These are phyloP conservation scores for Colletotrichum eremochloae DNA, from an alignment of 2,329 filamentous ascomycete genomes.

Conservation along the genomic window DNA sequence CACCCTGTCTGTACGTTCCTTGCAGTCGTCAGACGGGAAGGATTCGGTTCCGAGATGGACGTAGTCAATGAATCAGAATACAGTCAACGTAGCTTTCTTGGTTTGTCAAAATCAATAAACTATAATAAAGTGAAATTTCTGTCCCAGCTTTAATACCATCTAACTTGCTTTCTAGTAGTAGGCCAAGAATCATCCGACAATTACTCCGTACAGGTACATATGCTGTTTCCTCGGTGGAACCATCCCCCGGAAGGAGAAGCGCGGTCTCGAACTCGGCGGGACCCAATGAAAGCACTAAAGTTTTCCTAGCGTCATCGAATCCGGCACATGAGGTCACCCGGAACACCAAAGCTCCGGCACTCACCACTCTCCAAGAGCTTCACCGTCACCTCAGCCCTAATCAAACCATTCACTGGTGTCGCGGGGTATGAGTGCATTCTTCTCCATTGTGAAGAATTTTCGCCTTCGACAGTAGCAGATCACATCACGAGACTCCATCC, in stretches of 20 bases:
- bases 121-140: background rate
- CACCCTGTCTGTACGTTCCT: background rate
- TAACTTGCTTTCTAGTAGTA: background rate
- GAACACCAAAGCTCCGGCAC: conserved; percentile 45
- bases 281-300: conserved; percentile 16
- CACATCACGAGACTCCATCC: background rate
- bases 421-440: background rate
- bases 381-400: background rate
- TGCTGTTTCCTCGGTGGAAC: conserved; percentile 36
- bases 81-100: background rate
- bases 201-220: background rate
- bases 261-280: background rate
- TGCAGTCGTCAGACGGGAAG: conserved; percentile 18
- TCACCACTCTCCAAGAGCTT: background rate
- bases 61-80: background rate
- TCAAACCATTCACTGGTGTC: background rate
- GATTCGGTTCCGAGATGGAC: conserved; percentile 2
- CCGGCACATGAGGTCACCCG: conserved; percentile 47
- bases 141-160: background rate
- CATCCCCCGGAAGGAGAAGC: conserved; percentile 25
- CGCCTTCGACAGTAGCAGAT: background rate
- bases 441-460: background rate
- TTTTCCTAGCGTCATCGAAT: conserved; percentile 37
- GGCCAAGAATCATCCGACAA: conserved; percentile 14
- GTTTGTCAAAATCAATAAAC: background rate